Conservation (phyloP, 192 early-diverging fungal species). For the Coemansia furcata region DNA sequence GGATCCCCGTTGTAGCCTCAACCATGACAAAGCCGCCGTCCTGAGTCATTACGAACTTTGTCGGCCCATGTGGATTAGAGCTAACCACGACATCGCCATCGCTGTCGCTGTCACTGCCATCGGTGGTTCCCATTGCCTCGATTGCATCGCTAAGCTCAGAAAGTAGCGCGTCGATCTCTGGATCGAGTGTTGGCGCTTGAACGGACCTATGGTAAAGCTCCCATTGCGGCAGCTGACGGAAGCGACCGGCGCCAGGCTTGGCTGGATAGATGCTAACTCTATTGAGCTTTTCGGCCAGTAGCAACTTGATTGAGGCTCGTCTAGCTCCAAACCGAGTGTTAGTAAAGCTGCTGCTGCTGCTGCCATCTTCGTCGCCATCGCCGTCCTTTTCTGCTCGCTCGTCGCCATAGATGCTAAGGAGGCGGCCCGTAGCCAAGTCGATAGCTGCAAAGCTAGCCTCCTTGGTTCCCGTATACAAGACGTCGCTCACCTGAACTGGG, state of each 20-base stretch:
- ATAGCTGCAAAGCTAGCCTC: slow-evolving; percentile 66
- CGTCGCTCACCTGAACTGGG: slow-evolving; percentile 55
- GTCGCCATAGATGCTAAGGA: slow-evolving; percentile 60
- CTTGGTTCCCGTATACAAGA: slow-evolving; percentile 68
- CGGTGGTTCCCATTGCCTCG: slow-evolving; percentile 52
- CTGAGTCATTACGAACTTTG: slow-evolving; percentile 47
- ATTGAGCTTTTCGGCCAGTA: slow-evolving; percentile 39
- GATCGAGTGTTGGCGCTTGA: slow-evolving; percentile 30
- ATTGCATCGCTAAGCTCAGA: slow-evolving; percentile 57
- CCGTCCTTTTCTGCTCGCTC: slow-evolving; percentile 17
- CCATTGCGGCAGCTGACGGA: slow-evolving; percentile 23
- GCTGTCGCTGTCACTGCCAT: slow-evolving; percentile 14
- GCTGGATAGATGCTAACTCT: slow-evolving; percentile 36
- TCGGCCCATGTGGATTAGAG: slow-evolving; percentile 15
- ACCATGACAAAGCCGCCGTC: slow-evolving; percentile 43
- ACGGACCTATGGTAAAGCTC: slow-evolving; percentile 47
- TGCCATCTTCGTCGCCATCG: slow-evolving; percentile 2
- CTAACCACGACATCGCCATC: slow-evolving; percentile 4
- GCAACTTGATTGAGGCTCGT: slow-evolving; percentile 13
- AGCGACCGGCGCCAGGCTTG: neutral
- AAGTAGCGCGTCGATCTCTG: slow-evolving; percentile 33
- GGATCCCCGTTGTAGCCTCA: slow-evolving; percentile 43
- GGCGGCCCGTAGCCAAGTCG: slow-evolving; percentile 63
- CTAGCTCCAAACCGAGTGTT: slow-evolving; percentile 7
- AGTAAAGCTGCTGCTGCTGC: slow-evolving; percentile 23